These are phyloP conservation scores for Vigna trinervia DNA, from an alignment of 306 rosid genomes.

Conservation along the genomic window DNA sequence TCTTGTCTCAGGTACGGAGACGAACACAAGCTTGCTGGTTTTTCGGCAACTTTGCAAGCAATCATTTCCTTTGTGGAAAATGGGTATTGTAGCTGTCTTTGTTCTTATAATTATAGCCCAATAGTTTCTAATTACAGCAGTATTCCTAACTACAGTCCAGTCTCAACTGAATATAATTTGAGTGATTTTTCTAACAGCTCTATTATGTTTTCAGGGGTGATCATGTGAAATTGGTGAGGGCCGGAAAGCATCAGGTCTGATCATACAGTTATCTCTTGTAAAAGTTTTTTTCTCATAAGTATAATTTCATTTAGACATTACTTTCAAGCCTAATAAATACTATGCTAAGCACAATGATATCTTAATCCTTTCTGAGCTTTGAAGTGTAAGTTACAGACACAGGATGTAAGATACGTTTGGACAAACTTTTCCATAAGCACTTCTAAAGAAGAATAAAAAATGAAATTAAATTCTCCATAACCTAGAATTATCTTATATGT, in stretches of 20 bases:
- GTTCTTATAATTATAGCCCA: conserved; percentile 30
- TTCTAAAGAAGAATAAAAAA: too few species aligned
- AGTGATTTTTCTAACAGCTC: conserved; percentile 33
- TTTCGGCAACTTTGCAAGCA: conserved; percentile 97
- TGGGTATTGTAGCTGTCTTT: conserved; percentile 63
- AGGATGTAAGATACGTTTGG: neutral
- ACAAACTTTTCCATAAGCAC: too few species aligned
- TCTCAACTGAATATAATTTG: conserved; percentile 31
- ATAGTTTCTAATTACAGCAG: neutral
- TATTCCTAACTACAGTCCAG: conserved; percentile 10
- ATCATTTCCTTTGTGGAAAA: conserved; percentile 93
- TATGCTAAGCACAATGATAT: conserved; percentile 20
- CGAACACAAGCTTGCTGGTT: conserved; percentile 96
- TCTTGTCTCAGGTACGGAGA: conserved; percentile 78
- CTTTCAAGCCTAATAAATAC: conserved; percentile 32
- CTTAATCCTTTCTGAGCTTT: conserved; percentile 16
- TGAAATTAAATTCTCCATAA: too few species aligned
- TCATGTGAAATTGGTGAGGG: conserved; percentile 81
- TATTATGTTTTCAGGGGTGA: conserved; percentile 67
- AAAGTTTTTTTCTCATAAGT: conserved; percentile 23
- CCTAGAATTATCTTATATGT: too few species aligned
- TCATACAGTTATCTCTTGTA: conserved; percentile 41
- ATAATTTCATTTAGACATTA: neutral
- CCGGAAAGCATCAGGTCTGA: conserved; percentile 92
- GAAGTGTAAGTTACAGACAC: conserved; percentile 24